These are phyloP conservation scores for Ustilago trichophora DNA, from an alignment of 1,284 basidiomycete genomes.

Conservation along the genomic window DNA sequence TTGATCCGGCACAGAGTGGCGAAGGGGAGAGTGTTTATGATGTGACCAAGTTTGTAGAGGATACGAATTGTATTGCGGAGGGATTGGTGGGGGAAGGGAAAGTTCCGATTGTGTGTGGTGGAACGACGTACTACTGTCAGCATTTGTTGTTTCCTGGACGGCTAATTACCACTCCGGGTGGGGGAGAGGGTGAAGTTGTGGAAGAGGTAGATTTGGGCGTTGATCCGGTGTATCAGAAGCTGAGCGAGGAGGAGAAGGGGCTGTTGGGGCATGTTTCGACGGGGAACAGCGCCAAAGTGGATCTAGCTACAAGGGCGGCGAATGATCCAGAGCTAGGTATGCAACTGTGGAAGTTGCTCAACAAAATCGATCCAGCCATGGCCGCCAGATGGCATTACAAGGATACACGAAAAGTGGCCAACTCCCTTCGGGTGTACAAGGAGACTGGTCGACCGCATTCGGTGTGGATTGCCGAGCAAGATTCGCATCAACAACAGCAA, in stretches of 20 bases:
- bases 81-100: constrained; percentile 57
- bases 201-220: constrained; percentile 7
- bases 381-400: constrained; percentile 93
- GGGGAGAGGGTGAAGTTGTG: not conserved
- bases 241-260: not conserved
- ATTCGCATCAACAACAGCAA: not conserved
- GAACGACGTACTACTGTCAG: constrained; percentile 97
- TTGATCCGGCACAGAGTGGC: constrained; percentile 81
- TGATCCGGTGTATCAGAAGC: not conserved
- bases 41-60: constrained; percentile 65
- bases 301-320: constrained; percentile 1
- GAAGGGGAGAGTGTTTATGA: constrained; percentile 74
- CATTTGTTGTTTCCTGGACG: constrained; percentile 73
- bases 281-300: constrained; percentile 3
- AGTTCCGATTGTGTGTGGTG: constrained; percentile 89
- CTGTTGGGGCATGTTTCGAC: constrained; percentile 6
- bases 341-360: constrained; percentile 76
- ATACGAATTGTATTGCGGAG: constrained; percentile 54
- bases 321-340: constrained; percentile 46
- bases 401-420: constrained; percentile 87
- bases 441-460: constrained; percentile 77
- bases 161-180: constrained; percentile 48
- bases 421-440: constrained; percentile 82
- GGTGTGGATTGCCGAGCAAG: constrained; percentile 74
- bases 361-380: constrained; percentile 77